phyloP scores from a whole-genome alignment of 148 eudicot species.

The Spergularia bocconei region DNA sequence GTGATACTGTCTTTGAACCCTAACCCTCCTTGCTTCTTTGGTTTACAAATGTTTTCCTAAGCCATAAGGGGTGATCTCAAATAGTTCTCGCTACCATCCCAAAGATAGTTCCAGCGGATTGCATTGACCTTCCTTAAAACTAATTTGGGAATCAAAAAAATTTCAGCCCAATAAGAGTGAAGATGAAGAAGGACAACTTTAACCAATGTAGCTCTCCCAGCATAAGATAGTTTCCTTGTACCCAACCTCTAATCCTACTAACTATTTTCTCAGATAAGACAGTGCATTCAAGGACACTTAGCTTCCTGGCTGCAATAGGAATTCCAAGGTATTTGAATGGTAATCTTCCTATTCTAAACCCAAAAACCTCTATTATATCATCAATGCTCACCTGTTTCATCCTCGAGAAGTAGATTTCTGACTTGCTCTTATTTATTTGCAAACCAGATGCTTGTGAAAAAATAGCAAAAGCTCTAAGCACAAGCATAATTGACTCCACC shows the following conservation, averaged over 20 bases:
- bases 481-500: too few relatives aligned
- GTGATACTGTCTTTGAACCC: not conserved
- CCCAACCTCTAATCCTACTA: not conserved
- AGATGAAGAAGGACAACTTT: not conserved
- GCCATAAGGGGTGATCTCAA: not conserved
- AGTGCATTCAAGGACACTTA: not conserved
- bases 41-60: not conserved
- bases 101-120: not conserved
- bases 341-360: not conserved
- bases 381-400: too few relatives aligned
- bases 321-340: not conserved
- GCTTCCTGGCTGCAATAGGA: not conserved
- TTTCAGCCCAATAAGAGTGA: not conserved
- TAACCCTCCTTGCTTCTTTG: not conserved
- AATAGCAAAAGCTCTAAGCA: too few relatives aligned
- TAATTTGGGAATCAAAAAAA: not conserved
- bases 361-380: too few relatives aligned
- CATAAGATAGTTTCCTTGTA: not conserved
- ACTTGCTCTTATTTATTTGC: too few relatives aligned
- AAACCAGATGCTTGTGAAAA: too few relatives aligned
- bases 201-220: not conserved
- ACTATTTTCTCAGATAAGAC: not conserved
- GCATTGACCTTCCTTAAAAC: not conserved
- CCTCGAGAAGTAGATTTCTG: too few relatives aligned
- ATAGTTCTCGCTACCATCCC: not conserved